Evolutionary conservation across 129 eudicot species (phyloP).

Genomic region (Pittosporum tobira): DNA sequence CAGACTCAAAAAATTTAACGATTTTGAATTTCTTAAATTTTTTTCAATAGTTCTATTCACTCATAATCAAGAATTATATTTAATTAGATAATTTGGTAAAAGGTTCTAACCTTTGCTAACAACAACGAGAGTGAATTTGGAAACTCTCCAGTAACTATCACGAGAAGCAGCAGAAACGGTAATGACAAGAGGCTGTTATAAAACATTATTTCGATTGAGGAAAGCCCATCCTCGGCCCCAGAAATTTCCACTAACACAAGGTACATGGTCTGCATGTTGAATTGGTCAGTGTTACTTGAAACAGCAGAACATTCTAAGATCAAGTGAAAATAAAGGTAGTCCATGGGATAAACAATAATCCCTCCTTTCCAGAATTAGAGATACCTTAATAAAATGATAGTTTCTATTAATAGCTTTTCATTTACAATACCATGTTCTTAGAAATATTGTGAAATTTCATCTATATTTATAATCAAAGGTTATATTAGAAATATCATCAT

Average conservation of each 20-base stretch:
- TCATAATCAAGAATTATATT: not conserved
- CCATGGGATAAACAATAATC: too few species aligned
- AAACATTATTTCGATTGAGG: constrained; percentile 90
- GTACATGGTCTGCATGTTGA: constrained; percentile 86
- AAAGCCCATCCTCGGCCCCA: constrained; percentile 95
- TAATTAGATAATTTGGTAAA: not conserved
- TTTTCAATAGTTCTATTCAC: not conserved
- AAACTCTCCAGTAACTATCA: constrained; percentile 73
- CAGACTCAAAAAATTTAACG: too few species aligned
- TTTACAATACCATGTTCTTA: too few species aligned
- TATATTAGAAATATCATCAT: too few species aligned
- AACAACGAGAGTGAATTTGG: constrained; percentile 65
- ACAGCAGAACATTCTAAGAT: not conserved
- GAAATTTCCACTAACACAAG: constrained; percentile 92
- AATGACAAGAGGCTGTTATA: constrained; percentile 81
- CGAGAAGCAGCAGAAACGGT: constrained; percentile 75
- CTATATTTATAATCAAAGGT: too few species aligned
- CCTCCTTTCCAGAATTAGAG: too few species aligned
- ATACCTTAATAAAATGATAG: too few species aligned
- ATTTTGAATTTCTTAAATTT: too few species aligned
- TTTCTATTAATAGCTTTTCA: too few species aligned
- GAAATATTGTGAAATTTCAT: too few species aligned
- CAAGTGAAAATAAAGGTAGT: not conserved
- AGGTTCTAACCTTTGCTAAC: constrained; percentile 65
- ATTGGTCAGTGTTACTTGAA: constrained; percentile 13